Evolutionary conservation across 352 stramenopile genomes (phyloP).

Genomic region (Globisporangium perplexum): DNA sequence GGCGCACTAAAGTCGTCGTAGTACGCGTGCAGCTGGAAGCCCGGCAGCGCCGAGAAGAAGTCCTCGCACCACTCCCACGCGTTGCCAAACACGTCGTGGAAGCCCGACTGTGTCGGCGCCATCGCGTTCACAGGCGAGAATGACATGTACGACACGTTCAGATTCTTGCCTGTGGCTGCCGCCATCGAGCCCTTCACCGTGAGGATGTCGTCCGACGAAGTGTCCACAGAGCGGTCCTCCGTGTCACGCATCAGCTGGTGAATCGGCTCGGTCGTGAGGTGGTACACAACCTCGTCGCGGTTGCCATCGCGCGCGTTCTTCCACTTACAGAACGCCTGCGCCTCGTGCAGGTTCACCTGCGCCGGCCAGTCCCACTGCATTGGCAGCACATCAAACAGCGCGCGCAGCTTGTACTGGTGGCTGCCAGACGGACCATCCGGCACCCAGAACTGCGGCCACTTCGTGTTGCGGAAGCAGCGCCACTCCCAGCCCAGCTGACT

Average conservation of each 20-base stretch:
- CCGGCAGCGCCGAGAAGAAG: constrained; percentile 91
- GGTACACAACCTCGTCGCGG: constrained; percentile 67
- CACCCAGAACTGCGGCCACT: constrained; percentile 95
- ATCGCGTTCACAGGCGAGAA: constrained; percentile 89
- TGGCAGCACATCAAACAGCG: constrained; percentile 85
- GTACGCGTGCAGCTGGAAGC: constrained; percentile 87
- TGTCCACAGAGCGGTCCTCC: constrained; percentile 39
- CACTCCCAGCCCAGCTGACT: constrained; percentile 92
- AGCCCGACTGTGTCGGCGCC: constrained; percentile 62
- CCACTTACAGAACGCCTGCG: constrained; percentile 90
- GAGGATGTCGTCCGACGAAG: constrained; percentile 77
- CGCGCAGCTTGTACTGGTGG: constrained; percentile 92
- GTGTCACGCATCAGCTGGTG: constrained; percentile 87
- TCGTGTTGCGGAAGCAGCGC: constrained; percentile 94
- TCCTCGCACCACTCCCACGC: constrained; percentile 97
- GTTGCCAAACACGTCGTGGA: constrained; percentile 94
- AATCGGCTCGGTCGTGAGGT: constrained; percentile 91
- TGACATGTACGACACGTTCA: constrained; percentile 91
- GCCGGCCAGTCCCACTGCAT: constrained; percentile 97
- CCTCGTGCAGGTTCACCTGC: constrained; percentile 96
- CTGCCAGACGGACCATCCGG: constrained; percentile 88
- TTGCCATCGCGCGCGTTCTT: constrained; percentile 63
- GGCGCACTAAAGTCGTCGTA: constrained; percentile 98
- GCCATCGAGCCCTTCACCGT: constrained; percentile 43
- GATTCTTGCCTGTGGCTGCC: constrained; percentile 64